phyloP scores from a whole-genome alignment of 805 yeast species.

The Kodamaea jinghongensis region DNA sequence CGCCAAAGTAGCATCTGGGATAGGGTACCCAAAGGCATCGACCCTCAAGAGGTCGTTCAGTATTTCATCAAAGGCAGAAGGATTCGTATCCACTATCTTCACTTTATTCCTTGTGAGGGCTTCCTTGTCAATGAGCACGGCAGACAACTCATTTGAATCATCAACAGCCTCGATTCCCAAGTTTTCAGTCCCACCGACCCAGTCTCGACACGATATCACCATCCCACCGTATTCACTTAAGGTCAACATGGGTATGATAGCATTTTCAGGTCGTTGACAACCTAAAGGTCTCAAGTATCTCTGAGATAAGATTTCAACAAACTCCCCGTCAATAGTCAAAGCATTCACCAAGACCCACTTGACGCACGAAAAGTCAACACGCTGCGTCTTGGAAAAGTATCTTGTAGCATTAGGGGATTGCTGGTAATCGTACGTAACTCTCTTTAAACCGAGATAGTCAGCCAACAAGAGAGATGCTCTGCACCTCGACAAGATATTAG shows the following conservation, averaged over 20 bases:
- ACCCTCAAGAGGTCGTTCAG: slow-evolving; percentile 53
- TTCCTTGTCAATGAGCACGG: slow-evolving; percentile 68
- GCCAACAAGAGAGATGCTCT: slow-evolving; percentile 74
- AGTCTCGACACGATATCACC: slow-evolving; percentile 87
- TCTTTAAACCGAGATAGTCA: slow-evolving; percentile 84
- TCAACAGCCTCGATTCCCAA: slow-evolving; percentile 44
- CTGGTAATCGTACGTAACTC: slow-evolving; percentile 90
- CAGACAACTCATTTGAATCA: slow-evolving; percentile 50
- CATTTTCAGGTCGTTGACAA: slow-evolving; percentile 67
- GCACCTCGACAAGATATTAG: slow-evolving; percentile 68
- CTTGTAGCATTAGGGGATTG: slow-evolving; percentile 82
- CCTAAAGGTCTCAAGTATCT: slow-evolving; percentile 92
- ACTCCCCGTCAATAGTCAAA: slow-evolving; percentile 87
- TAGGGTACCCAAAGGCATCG: slow-evolving; percentile 90
- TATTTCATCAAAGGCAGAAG: slow-evolving; percentile 47
- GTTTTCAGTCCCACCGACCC: slow-evolving; percentile 71
- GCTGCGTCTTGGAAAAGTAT: slow-evolving; percentile 69
- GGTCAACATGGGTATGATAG: slow-evolving; percentile 85
- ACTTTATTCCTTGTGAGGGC: slow-evolving; percentile 72
- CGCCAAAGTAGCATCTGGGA: slow-evolving; percentile 92
- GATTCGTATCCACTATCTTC: slow-evolving; percentile 58
- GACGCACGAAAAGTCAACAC: slow-evolving; percentile 74
- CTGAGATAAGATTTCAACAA: slow-evolving; percentile 81
- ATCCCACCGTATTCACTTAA: slow-evolving; percentile 95
- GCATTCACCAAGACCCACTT: slow-evolving; percentile 91